These are phyloP conservation scores for Geopyxis carbonaria DNA, from an alignment of 495 filamentous ascomycete species.

Conservation along the genomic window DNA sequence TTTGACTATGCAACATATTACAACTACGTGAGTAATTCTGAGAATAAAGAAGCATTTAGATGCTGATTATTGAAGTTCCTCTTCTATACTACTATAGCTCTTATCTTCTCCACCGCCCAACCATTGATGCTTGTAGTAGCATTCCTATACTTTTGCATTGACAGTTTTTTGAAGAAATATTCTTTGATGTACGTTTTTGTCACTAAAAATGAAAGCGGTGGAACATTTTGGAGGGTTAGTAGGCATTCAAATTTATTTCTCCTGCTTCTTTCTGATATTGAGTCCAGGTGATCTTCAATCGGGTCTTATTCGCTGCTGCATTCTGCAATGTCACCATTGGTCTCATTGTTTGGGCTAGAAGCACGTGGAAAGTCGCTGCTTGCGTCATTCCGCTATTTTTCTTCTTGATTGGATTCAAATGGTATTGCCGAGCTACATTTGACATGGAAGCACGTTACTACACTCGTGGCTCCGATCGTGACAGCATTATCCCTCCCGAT, in stretches of 20 bases:
- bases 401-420: slow-evolving; percentile 68
- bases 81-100: slow-evolving; percentile 76
- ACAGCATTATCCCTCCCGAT: slow-evolving; percentile 18
- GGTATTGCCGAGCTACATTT: slow-evolving; percentile 59
- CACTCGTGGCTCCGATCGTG: slow-evolving; percentile 29
- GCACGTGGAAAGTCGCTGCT: slow-evolving; percentile 11
- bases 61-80: slow-evolving; percentile 42
- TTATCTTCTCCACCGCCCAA: slow-evolving; percentile 75
- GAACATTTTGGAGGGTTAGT: slow-evolving; percentile 80
- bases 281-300: slow-evolving; percentile 54
- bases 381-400: slow-evolving; percentile 58
- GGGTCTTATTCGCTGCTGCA: slow-evolving; percentile 66
- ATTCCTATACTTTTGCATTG: slow-evolving; percentile 75
- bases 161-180: slow-evolving; percentile 88
- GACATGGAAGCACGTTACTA: slow-evolving; percentile 65
- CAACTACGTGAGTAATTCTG: slow-evolving; percentile 43
- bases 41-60: too few species aligned
- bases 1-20: slow-evolving; percentile 97
- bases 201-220: slow-evolving; percentile 89
- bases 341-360: slow-evolving; percentile 44
- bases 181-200: slow-evolving; percentile 76
- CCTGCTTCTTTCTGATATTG: slow-evolving; percentile 7
- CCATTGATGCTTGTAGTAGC: slow-evolving; percentile 80
- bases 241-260: background rate
- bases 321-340: slow-evolving; percentile 66